A percentile compares a stretch with the other conserved stretches of the same genome.
phyloP scores from a whole-genome alignment of 2,329 filamentous ascomycete species.

The Xylariaceae sp. region DNA sequence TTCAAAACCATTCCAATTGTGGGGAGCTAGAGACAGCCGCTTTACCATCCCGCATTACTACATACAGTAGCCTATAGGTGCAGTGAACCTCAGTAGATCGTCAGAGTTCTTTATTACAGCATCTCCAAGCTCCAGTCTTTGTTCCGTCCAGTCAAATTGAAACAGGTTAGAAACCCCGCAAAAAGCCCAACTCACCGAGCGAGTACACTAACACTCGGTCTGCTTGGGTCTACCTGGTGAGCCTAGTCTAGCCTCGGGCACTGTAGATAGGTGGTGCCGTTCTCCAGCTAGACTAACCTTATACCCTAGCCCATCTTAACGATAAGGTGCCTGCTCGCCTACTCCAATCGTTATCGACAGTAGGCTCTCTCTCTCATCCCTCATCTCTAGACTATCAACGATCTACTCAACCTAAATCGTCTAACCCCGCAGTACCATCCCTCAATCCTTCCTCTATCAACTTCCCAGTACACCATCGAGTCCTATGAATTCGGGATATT shows the following conservation, averaged over 20 bases:
- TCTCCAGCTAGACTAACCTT: too few relatives aligned
- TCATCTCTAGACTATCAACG: constrained; percentile 11
- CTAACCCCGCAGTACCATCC: constrained; percentile 29
- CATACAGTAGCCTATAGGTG: too few relatives aligned
- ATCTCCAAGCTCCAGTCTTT: constrained; percentile 9
- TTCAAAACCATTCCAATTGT: constrained; percentile 20
- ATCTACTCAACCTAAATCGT: constrained; percentile 22
- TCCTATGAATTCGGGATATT: constrained; percentile 45
- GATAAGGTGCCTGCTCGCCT: too few relatives aligned
- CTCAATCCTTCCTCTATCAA: constrained; percentile 15
- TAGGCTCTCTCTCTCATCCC: not conserved
- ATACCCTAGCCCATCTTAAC: too few relatives aligned
- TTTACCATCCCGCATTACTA: too few relatives aligned
- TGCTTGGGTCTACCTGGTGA: too few relatives aligned
- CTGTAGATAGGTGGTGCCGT: too few relatives aligned
- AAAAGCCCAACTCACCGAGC: constrained; percentile 2
- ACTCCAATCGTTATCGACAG: too few relatives aligned
- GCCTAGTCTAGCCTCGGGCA: too few relatives aligned
- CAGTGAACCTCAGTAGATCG: too few relatives aligned
- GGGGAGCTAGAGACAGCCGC: constrained; percentile 24
- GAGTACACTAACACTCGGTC: constrained; percentile 15
- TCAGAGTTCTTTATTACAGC: constrained; percentile 4
- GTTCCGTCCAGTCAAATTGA: constrained; percentile 11
- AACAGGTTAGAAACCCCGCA: constrained; percentile 22
- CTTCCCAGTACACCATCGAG: constrained; percentile 30